These are phyloP conservation scores for Rubroboletus satanas DNA, from an alignment of 768 basidiomycete genomes.

Conservation along the genomic window DNA sequence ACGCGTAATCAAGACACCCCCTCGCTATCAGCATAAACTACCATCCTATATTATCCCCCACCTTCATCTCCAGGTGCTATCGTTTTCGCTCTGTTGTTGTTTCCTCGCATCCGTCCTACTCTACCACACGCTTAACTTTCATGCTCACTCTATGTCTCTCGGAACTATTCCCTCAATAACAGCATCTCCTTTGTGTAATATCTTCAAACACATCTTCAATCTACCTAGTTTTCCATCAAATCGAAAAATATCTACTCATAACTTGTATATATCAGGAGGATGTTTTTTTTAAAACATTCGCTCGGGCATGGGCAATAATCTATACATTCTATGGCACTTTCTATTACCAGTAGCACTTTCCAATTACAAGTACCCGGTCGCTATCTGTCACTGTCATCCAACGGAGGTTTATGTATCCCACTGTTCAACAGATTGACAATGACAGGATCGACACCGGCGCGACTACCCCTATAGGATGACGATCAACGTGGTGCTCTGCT, in stretches of 20 bases:
- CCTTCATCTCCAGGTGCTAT: conserved; percentile 11
- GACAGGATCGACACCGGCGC: conserved; percentile 41
- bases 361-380: conserved; percentile 5
- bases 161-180: conserved; percentile 19
- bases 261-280: conserved; percentile 28
- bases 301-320: conserved; percentile 27
- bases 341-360: conserved; percentile 17
- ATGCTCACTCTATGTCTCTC: conserved; percentile 7
- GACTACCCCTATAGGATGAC: conserved; percentile 40
- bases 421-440: conserved; percentile 51
- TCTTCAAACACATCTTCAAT: conserved; percentile 10
- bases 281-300: conserved; percentile 15
- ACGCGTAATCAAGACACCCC: conserved; percentile 14
- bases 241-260: conserved; percentile 20
- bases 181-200: conserved; percentile 26
- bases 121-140: conserved; percentile 24
- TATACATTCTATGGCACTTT: conserved; percentile 26
- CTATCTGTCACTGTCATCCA: conserved; percentile 30
- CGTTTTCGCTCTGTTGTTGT: conserved; percentile 17
- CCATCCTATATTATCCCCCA: conserved; percentile 5
- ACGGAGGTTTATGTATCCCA: conserved; percentile 53
- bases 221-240: conserved; percentile 19
- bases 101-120: conserved; percentile 22
- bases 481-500: background rate
- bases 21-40: conserved; percentile 16